A percentile compares a stretch with the other conserved stretches of the same genome.
phyloP scores from a whole-genome alignment of 805 yeast genomes.

The Lachancea dasiensis region DNA sequence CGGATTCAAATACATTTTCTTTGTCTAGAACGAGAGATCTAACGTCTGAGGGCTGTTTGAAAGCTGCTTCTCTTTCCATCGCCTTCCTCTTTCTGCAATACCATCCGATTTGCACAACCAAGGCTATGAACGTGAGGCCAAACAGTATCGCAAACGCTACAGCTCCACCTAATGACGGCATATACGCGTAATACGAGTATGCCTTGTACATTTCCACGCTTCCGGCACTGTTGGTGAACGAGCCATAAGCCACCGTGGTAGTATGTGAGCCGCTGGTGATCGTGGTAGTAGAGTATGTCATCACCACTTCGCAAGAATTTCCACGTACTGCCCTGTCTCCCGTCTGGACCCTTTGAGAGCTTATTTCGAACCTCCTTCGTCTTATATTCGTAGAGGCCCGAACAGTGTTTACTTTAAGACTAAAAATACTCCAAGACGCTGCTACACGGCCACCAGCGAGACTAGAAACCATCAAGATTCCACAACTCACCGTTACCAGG shows the following conservation, averaged over 20 bases:
- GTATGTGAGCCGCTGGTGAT: neutral
- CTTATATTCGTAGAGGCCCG: no score
- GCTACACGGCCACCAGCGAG: no score
- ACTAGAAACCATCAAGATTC: no score
- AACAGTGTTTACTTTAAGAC: no score
- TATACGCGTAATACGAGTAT: neutral
- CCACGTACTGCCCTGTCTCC: neutral
- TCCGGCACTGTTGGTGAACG: neutral
- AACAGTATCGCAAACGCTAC: constrained; percentile 2
- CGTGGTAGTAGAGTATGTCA: neutral
- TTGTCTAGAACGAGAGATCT: no score
- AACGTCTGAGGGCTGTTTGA: no score
- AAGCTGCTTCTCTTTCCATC: neutral
- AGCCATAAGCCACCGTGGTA: neutral
- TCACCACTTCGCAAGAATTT: no score
- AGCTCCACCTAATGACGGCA: constrained; percentile 1
- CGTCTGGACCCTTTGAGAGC: neutral
- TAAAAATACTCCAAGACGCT: no score
- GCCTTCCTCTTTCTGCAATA: constrained; percentile 1
- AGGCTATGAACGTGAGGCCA: constrained; percentile 1
- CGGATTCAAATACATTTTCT: neutral
- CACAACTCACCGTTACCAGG: no score
- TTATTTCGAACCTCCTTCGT: neutral
- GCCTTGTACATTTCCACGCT: neutral
- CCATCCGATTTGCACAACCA: constrained; percentile 1